Evolutionary conservation across 345 rosid genomes (phyloP), one percentile per base, ranked within the genome.

Genomic region (Crucihimalaya himalaica): DNA sequence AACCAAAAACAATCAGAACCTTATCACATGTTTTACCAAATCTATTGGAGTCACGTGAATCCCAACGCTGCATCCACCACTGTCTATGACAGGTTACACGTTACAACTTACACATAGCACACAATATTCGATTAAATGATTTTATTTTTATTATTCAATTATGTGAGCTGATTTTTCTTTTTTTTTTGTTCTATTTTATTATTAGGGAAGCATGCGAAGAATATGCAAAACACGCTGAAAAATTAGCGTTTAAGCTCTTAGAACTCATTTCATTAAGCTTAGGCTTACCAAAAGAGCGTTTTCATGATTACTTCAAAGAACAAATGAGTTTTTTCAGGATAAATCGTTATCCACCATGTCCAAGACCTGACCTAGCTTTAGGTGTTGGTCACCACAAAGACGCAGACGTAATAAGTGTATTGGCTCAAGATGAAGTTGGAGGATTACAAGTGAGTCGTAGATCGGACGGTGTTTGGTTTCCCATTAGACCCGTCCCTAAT

Each of bases 371-470:
- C 68, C 84, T 92, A 45, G 91, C 94, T 51, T 87, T 92, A 20
- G 97, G 97, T 15, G 91, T 88, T 0, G 97, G 97, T 2, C 79
- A 81, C 42, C 97, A 92, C 80, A 87, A 87, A 74, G 97, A 92
- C 39, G 87, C 83, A 6, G 90, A 89, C 19, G 92, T 90, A 47
- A 70, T 92, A 47, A 92, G 88, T 7, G 70, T 92, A 20, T 83
- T 92, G 55, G 82, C 90, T 73, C 96, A 89, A 55, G 97, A 92
- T 76, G 81, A 85, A 16, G 94, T 92, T 31, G 96, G 94, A 31
- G 97, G 97, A 4, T 79, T 92, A 5, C 86, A 91, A 79, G 78
- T 91, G 10, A 81, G 80, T 71, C 81, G 85, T 45, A 83, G 84
- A 75, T 82, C 89, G 0, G 90, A 86, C 2, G 92, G 94, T 28